Base-by-base conservation (phyloP, 495 filamentous ascomycete species). In the Trichoderma reesei region DNA sequence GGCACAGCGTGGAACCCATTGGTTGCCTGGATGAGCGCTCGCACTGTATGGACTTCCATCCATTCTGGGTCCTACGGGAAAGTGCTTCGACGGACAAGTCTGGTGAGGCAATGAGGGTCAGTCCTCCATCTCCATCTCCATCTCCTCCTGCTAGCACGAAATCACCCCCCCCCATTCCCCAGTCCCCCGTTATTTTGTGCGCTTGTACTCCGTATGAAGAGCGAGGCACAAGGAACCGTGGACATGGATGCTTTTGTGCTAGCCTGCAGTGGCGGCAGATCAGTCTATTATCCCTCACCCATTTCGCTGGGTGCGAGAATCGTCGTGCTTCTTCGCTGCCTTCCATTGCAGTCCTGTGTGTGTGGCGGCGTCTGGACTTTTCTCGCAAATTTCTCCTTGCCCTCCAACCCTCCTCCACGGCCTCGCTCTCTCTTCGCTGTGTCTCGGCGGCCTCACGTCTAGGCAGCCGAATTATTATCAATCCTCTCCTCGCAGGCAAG, bases 251-350 rank as follows among this genome's bases (percentile, higher is more conserved):
- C 51, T 56, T 56, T 34, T 33, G 51, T 56, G 51, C 51, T 56
- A 56, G 51, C 16, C 20, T 56, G 51, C 51, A 56, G 51, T 56
- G 51, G 51, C 51, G 51, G 51, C 51, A 56, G 51, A 56, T 56
- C 51, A 56, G 18, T 33, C n/a, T 8, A 56, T 56, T 56, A 56
- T 56, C 51, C 51, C 51, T 56, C 51, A 56, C 31, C 51, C 11
- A 11, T 31, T 56, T 34, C 34, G 20, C 9, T 9, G 13, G 20
- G 26, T n/a, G 13, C 51, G 31, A 20, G 51, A 56, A 33, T 56
- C 51, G 20, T 56, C 14, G 20, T 31, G 20, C 26, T 34, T 34
- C 51, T 33, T 56, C 51, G 31, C 34, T 34, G 31, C 1, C 34
- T 33, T 31, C 51, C n/a, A 11, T 56, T 33, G 2, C 44, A 18